Evolutionary conservation across 2,329 filamentous ascomycete genomes (phyloP).

Genomic region (Coniochaeta ligniaria): DNA sequence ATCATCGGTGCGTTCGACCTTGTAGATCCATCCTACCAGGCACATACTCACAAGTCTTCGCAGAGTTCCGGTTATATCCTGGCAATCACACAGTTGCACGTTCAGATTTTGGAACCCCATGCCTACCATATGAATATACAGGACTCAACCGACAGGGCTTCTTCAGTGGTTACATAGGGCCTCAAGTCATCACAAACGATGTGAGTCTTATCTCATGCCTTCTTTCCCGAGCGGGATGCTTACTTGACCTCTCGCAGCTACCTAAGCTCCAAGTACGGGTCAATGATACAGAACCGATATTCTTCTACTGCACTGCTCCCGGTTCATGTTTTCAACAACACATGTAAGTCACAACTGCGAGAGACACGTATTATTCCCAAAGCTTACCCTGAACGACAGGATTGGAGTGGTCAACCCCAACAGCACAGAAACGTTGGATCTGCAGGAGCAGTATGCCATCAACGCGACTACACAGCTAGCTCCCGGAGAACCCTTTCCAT

Average conservation of each 20-base stretch:
- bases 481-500: slow-evolving; percentile 48
- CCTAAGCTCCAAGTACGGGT: not conserved
- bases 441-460: slow-evolving; percentile 38
- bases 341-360: too few relatives aligned
- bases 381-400: too few relatives aligned
- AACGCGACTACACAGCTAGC: slow-evolving; percentile 44
- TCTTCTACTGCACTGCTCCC: slow-evolving; percentile 63
- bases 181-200: slow-evolving; percentile 24
- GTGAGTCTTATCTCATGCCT: not conserved
- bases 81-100: slow-evolving; percentile 57
- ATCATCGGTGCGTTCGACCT: slow-evolving; percentile 29
- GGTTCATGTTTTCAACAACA: slow-evolving; percentile 56
- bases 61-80: slow-evolving; percentile 55
- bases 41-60: not conserved
- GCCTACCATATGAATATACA: slow-evolving; percentile 53
- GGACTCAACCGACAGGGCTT: slow-evolving; percentile 40
- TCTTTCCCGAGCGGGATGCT: not conserved
- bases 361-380: too few relatives aligned
- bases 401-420: slow-evolving; percentile 69
- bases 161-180: slow-evolving; percentile 41
- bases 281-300: slow-evolving; percentile 57
- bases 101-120: slow-evolving; percentile 52
- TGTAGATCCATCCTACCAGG: not conserved
- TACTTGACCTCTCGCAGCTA: not conserved
- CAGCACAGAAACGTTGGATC: slow-evolving; percentile 35